phyloP scores from a whole-genome alignment of 2,329 filamentous ascomycete species.

The Fonsecaea erecta region DNA sequence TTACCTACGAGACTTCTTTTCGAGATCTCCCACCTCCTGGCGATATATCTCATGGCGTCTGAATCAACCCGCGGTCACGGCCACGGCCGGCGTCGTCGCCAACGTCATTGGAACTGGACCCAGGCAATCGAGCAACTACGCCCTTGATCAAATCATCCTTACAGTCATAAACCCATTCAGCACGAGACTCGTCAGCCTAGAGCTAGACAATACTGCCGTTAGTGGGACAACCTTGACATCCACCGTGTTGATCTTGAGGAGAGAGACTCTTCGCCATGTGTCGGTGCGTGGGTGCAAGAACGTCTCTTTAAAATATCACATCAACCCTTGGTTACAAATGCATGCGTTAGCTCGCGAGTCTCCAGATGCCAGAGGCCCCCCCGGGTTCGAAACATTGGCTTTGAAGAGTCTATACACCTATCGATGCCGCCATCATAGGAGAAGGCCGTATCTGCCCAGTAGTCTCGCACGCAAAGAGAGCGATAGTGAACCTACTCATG shows the following conservation, averaged over 20 bases:
- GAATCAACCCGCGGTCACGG: conserved; percentile 44
- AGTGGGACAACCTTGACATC: conserved; percentile 61
- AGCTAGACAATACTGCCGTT: conserved; percentile 65
- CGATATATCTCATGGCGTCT: conserved; percentile 64
- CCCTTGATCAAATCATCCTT: conserved; percentile 62
- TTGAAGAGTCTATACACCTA: conserved; percentile 66
- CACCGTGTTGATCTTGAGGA: conserved; percentile 59
- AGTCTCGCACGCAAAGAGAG: conserved; percentile 62
- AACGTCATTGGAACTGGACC: conserved; percentile 38
- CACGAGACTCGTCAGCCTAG: conserved; percentile 60
- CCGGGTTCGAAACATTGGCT: conserved; percentile 54
- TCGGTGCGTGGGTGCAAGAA: conserved; percentile 68
- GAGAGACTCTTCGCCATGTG: conserved; percentile 61
- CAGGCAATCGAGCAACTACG: conserved; percentile 61
- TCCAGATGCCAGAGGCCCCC: conserved; percentile 15
- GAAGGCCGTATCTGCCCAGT: conserved; percentile 62
- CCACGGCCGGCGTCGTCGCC: conserved; percentile 43
- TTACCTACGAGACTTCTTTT: conserved; percentile 60
- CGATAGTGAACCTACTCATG: conserved; percentile 65
- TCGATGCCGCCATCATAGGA: conserved; percentile 65
- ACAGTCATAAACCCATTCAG: conserved; percentile 62
- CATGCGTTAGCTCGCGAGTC: conserved; percentile 44
- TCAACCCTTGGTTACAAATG: conserved; percentile 62
- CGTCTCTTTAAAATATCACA: conserved; percentile 67
- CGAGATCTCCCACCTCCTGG: conserved; percentile 64